Evolutionary conservation across 2,329 filamentous ascomycete genomes (phyloP).

Genomic region (Fusarium sulawesiense): DNA sequence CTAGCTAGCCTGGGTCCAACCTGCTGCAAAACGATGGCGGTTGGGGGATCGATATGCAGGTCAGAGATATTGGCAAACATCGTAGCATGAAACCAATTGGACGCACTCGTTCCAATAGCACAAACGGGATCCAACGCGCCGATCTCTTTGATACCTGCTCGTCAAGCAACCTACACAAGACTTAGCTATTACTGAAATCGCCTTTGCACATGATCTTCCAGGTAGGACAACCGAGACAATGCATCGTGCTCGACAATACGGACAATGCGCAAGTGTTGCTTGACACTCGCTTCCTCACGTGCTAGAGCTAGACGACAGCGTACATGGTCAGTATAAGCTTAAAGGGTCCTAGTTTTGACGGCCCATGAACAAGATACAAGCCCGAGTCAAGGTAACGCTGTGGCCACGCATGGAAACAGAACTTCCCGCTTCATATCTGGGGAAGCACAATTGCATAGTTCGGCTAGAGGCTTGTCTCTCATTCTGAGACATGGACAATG

Average conservation of each 20-base stretch:
- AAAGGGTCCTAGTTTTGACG: constrained; percentile 30
- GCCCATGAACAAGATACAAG: constrained; percentile 22
- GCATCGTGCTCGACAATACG: neutral
- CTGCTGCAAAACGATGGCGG: constrained; percentile 19
- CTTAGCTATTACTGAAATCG: constrained; percentile 15
- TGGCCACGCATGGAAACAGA: neutral
- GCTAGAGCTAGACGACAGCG: constrained; percentile 10
- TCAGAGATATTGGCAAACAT: neutral
- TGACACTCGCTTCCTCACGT: constrained; percentile 19
- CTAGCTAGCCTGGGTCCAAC: neutral
- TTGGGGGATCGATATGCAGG: constrained; percentile 1
- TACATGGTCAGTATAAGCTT: constrained; percentile 46
- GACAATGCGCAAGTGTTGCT: constrained; percentile 2
- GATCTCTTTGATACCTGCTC: neutral
- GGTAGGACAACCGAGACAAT: constrained; percentile 19
- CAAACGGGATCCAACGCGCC: constrained; percentile 9
- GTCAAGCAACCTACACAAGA: neutral
- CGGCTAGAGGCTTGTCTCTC: constrained; percentile 35
- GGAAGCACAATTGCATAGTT: constrained; percentile 28
- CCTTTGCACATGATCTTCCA: constrained; percentile 6
- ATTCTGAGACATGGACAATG: constrained; percentile 28
- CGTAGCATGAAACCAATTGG: constrained; percentile 3
- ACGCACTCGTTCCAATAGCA: constrained; percentile 1
- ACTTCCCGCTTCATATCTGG: constrained; percentile 10
- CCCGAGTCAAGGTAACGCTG: constrained; percentile 21